phyloP scores from a whole-genome alignment of 495 filamentous ascomycete genomes.

The Penicillium dipodomyicola region DNA sequence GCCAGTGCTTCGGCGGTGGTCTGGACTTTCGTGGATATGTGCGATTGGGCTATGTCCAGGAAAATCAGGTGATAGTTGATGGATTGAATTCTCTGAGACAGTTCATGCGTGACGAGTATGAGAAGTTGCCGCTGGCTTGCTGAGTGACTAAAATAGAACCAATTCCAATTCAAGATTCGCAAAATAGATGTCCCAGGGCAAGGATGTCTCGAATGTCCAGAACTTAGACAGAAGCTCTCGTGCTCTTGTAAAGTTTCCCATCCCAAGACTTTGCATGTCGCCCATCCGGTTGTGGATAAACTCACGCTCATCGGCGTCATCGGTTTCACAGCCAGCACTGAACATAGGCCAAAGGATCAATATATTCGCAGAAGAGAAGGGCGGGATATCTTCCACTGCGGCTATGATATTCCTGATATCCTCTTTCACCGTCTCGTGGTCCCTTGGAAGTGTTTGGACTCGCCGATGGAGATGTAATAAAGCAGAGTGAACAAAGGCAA shows the following conservation, averaged over 20 bases:
- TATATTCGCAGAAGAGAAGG: slow-evolving; percentile 30
- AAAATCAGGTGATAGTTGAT: slow-evolving; percentile 63
- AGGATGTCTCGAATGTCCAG: slow-evolving; percentile 21
- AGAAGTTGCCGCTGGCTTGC: slow-evolving; percentile 25
- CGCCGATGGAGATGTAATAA: slow-evolving; percentile 35
- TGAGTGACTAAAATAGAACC: slow-evolving; percentile 27
- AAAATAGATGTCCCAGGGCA: slow-evolving; percentile 33
- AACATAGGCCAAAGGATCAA: slow-evolving; percentile 39
- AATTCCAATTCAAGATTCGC: slow-evolving; percentile 24
- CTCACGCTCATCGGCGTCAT: slow-evolving; percentile 16
- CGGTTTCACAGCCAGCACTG: slow-evolving; percentile 35
- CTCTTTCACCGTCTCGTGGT: slow-evolving; percentile 23
- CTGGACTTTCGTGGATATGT: slow-evolving; percentile 73
- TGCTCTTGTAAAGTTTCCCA: slow-evolving; percentile 38
- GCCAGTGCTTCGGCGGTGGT: slow-evolving; percentile 68
- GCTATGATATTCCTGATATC: slow-evolving; percentile 26
- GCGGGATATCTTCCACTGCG: slow-evolving; percentile 20
- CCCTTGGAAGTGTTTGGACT: slow-evolving; percentile 21
- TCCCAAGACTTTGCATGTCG: slow-evolving; percentile 31
- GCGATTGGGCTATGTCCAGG: slow-evolving; percentile 70
- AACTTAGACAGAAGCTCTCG: slow-evolving; percentile 21
- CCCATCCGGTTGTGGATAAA: slow-evolving; percentile 30
- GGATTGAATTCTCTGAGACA: slow-evolving; percentile 57
- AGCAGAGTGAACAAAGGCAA: slow-evolving; percentile 33
- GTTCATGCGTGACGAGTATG: slow-evolving; percentile 62